Percentiles rank a stretch among this genome's conserved stretches.
These are phyloP conservation scores for Mucor lusitanicus DNA, from an alignment of 371 early-diverging fungal genomes.

Conservation along the genomic window DNA sequence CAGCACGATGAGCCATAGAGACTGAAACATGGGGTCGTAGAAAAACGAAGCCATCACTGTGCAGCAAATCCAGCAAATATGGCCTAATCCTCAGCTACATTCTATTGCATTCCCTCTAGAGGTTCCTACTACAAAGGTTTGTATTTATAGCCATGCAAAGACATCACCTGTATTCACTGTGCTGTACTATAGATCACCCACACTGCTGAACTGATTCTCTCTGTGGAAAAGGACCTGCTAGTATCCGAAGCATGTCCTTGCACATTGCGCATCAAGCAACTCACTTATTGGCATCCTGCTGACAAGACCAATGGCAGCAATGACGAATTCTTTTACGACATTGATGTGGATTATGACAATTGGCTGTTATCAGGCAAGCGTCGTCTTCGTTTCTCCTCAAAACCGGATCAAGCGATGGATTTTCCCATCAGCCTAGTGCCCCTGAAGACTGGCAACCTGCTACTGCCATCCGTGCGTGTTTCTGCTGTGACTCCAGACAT, in stretches of 20 bases:
- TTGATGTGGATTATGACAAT: conserved; percentile 68
- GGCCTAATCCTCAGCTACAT: conserved; percentile 22
- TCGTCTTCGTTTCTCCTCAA: conserved; percentile 58
- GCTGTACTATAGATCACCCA: conserved; percentile 42
- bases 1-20: not conserved
- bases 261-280: conserved; percentile 56
- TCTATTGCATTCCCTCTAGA: conserved; percentile 59
- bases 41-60: conserved; percentile 44
- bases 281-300: conserved; percentile 54
- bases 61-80: conserved; percentile 33
- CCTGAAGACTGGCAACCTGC: conserved; percentile 66
- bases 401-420: conserved; percentile 57
- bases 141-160: not conserved
- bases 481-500: conserved; percentile 51
- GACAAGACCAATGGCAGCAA: conserved; percentile 9
- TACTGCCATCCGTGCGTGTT: conserved; percentile 59
- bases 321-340: conserved; percentile 64
- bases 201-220: conserved; percentile 59
- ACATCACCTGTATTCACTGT: not conserved
- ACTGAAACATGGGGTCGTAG: conserved; percentile 2
- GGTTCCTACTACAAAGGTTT: conserved; percentile 49
- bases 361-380: conserved; percentile 74
- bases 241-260: conserved; percentile 64
- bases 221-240: conserved; percentile 42
- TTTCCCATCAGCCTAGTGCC: conserved; percentile 65